Conservation (phyloP, 257 asterid genomes). For the Gardenia jasminoides region DNA sequence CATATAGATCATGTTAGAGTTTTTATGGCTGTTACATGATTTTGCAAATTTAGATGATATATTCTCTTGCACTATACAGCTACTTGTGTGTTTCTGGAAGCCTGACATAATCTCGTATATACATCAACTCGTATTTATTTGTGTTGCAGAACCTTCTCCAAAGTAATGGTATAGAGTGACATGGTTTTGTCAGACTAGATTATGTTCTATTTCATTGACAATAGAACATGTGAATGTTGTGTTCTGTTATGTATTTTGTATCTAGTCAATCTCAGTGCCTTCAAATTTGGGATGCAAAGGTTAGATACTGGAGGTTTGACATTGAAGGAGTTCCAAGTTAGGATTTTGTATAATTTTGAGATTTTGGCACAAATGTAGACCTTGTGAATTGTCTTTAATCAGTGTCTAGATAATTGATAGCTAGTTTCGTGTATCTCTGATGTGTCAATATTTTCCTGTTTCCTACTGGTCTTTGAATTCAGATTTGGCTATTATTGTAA, state of each 20-base stretch:
- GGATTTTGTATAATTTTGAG: not conserved
- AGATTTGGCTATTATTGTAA: not conserved
- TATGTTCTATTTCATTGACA: not conserved
- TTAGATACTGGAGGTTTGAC: not conserved
- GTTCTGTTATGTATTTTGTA: not conserved
- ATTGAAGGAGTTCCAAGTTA: not conserved
- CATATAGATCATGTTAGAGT: not conserved
- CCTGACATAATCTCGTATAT: not conserved
- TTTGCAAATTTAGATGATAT: not conserved
- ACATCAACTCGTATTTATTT: not conserved
- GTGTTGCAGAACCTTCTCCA: not conserved
- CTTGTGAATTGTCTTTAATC: not conserved
- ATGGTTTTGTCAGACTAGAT: not conserved
- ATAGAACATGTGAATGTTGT: not conserved
- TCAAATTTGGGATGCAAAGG: not conserved
- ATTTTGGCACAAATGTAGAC: not conserved
- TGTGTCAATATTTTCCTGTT: not conserved
- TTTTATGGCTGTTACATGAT: not conserved
- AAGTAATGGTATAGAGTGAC: not conserved
- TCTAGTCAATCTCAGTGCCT: not conserved
- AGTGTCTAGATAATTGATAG: not conserved
- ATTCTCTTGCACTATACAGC: not conserved
- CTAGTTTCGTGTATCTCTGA: not conserved
- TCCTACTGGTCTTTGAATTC: not conserved
- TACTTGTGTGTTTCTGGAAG: not conserved